Percentiles rank a stretch among this genome's conserved stretches.
Evolutionary conservation across 352 stramenopile species (phyloP).

Genomic region (Pythium pyrilobum): DNA sequence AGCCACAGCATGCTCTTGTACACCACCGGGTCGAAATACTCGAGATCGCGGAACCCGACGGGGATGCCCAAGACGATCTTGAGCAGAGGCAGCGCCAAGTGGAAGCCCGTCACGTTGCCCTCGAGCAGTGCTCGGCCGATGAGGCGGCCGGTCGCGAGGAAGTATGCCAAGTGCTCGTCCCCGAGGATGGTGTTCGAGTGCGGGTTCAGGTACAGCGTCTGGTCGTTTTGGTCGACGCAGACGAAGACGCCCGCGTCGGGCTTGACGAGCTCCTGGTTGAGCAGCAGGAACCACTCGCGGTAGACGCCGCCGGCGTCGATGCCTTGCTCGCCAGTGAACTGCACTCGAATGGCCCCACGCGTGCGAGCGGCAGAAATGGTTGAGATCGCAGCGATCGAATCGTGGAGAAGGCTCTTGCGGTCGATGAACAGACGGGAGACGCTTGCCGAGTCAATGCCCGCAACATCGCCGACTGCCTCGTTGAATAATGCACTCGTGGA

Average conservation of each 20-base stretch:
- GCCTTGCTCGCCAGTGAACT: conserved; percentile 64
- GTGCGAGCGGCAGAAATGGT: neutral
- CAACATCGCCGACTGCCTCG: too few species aligned
- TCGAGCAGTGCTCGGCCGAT: conserved; percentile 69
- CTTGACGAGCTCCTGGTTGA: conserved; percentile 42
- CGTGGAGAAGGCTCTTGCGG: neutral
- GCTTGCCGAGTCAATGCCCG: too few species aligned
- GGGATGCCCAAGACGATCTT: conserved; percentile 95
- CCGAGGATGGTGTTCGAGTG: conserved; percentile 19
- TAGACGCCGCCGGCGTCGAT: conserved; percentile 73
- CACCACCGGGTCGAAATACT: conserved; percentile 55
- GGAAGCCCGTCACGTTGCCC: conserved; percentile 88
- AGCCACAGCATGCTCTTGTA: conserved; percentile 49
- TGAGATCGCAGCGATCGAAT: conserved; percentile 10
- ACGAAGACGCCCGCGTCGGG: conserved; percentile 31
- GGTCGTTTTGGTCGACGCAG: conserved; percentile 36
- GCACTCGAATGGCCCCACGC: conserved; percentile 30
- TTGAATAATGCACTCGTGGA: neutral
- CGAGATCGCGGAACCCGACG: conserved; percentile 90
- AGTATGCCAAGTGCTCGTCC: conserved; percentile 57
- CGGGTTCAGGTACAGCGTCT: conserved; percentile 46
- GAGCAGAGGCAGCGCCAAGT: conserved; percentile 93
- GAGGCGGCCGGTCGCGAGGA: conserved; percentile 44
- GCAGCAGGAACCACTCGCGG: conserved; percentile 71
- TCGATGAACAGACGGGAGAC: conserved; percentile 5